These are phyloP conservation scores for Rhizoclosmatium globosum DNA, from an alignment of 192 early-diverging fungal species.

Conservation along the genomic window DNA sequence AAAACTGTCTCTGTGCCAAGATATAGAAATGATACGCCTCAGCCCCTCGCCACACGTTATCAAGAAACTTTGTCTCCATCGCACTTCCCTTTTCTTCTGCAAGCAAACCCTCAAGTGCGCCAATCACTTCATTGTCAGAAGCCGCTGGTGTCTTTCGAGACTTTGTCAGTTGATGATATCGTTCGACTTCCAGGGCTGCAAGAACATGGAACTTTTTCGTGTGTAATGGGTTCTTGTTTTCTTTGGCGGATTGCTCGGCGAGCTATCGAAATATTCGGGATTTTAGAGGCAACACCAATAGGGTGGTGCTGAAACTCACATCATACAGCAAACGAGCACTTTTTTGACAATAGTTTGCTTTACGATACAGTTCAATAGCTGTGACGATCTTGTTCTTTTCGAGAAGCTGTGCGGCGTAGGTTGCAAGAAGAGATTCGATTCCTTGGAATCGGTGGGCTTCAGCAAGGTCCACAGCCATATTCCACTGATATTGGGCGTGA, in stretches of 20 bases:
- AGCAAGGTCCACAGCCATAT: slow-evolving; percentile 60
- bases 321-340: slow-evolving; percentile 57
- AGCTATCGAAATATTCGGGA: slow-evolving; percentile 42
- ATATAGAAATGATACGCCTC: slow-evolving; percentile 70
- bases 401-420: slow-evolving; percentile 55
- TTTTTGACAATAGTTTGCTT: slow-evolving; percentile 64
- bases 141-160: slow-evolving; percentile 29
- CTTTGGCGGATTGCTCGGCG: slow-evolving; percentile 53
- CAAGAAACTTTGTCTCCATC: slow-evolving; percentile 49
- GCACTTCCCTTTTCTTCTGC: slow-evolving; percentile 51
- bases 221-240: slow-evolving; percentile 46
- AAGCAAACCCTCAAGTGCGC: slow-evolving; percentile 57
- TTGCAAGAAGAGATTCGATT: slow-evolving; percentile 55
- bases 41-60: slow-evolving; percentile 66
- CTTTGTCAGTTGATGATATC: slow-evolving; percentile 59
- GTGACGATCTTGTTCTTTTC: slow-evolving; percentile 44
- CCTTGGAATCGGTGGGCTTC: slow-evolving; percentile 55
- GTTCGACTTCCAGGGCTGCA: slow-evolving; percentile 65
- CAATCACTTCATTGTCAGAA: too few species aligned
- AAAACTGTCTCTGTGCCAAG: slow-evolving; percentile 65
- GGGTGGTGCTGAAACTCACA: slow-evolving; percentile 27
- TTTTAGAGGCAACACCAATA: not conserved
- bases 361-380: slow-evolving; percentile 62
- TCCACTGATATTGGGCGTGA: too few species aligned
- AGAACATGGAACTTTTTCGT: slow-evolving; percentile 68